Base-by-base conservation (phyloP, 202 grass and related monocot genomes). In the Musa balbisiana region DNA sequence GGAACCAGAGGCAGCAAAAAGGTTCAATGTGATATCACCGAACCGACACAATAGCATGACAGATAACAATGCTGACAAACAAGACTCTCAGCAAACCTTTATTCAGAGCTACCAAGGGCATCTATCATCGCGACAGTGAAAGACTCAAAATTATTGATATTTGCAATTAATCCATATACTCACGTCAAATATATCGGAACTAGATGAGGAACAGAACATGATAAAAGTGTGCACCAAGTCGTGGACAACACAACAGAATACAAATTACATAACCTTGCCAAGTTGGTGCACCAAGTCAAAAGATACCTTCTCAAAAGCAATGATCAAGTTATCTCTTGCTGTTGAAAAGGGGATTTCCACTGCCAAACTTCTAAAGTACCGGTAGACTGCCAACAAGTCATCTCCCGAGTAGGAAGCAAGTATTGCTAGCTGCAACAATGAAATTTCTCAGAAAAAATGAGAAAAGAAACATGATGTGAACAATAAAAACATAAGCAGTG, bases 321-420 rank as follows among this genome's bases (percentile, higher is more conserved):
- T 86, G 79, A 96, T 92, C 78, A 96, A 83, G 79, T 96, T 96
- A 59, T 96, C 93, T 73, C 90, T 89, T 33, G 93, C 93, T 71
- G 88, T 92, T 55, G 80, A 76, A 77, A 96, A 96, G 52, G 93
- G 93, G 80, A 25, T 89, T 69, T 96, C 87, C 72, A 86, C 87
- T 11, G 93, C 93, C 82, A 96, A 87, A 82, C 93, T 96, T 77
- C 93, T 84, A 55, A 92, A 96, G 76, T 96, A 96, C 20, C 90
- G 73, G 86, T 96, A 96, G 69, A 96, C 68, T 70, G 90, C 80
- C 53, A 84, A 72, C 78, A 96, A 71, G 62, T 96, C 93, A 67
- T 96, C 79, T 49, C 87, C 82, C n/a, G 87, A 88, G 73, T 96
- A 96, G 29, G 89, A 92, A 52, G 90, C 86, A 62, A 96, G 87